These are phyloP conservation scores for Annulohypoxylon nitens DNA, from an alignment of 495 filamentous ascomycete species.

Conservation along the genomic window DNA sequence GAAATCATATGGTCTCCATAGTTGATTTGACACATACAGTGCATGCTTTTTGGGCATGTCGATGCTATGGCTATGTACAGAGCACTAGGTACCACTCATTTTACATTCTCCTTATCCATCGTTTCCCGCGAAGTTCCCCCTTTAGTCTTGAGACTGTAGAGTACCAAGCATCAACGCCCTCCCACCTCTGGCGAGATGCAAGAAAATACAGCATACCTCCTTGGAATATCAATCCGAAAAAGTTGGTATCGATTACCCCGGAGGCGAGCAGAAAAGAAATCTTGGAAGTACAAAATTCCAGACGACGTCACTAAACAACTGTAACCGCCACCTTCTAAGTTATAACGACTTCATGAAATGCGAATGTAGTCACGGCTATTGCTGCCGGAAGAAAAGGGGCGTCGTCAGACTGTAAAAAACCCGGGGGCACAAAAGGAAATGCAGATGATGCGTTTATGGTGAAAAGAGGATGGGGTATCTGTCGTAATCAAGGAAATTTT, in stretches of 20 bases:
- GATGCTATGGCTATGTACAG: slow-evolving; percentile 44
- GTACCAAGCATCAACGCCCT: slow-evolving; percentile 33
- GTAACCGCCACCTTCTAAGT: slow-evolving; percentile 12
- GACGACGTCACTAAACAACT: slow-evolving; percentile 22
- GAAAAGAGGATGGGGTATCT: slow-evolving; percentile 50
- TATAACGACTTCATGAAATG: slow-evolving; percentile 16
- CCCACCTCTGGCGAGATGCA: slow-evolving; percentile 22
- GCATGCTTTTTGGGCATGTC: slow-evolving; percentile 25
- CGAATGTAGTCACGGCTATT: slow-evolving; percentile 22
- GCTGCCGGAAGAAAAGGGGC: slow-evolving; percentile 28
- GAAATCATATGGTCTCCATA: slow-evolving; percentile 25
- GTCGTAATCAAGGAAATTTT: slow-evolving; percentile 46
- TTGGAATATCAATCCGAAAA: neutral
- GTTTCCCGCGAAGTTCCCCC: slow-evolving; percentile 20
- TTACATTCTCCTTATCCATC: slow-evolving; percentile 38
- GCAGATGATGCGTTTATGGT: slow-evolving; percentile 40
- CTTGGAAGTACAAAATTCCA: slow-evolving; percentile 33
- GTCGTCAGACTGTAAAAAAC: slow-evolving; percentile 41
- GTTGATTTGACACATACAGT: slow-evolving; percentile 25
- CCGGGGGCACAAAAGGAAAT: slow-evolving; percentile 51
- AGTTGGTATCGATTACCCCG: slow-evolving; percentile 19
- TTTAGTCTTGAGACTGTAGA: slow-evolving; percentile 25
- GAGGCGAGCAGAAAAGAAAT: slow-evolving; percentile 37
- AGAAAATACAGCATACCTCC: slow-evolving; percentile 33
- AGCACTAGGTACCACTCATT: slow-evolving; percentile 31